Evolutionary conservation across 768 basidiomycete species (phyloP).

Genomic region (Tylopilus sp.): DNA sequence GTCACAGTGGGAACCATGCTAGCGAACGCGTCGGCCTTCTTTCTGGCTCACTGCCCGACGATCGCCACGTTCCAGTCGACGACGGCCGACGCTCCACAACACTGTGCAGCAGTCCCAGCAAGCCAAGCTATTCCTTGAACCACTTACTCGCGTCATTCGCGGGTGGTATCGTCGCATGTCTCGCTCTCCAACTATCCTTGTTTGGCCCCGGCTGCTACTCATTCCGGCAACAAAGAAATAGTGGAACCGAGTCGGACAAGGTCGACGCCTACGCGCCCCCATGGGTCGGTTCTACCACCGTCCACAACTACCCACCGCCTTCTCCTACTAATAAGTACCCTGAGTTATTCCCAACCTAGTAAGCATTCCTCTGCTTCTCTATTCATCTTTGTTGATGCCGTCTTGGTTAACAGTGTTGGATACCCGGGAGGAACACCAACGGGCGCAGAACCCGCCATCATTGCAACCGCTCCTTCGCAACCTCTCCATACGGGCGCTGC

Average conservation of each 20-base stretch:
- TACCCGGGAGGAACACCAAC: constrained; percentile 77
- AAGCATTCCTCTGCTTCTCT: background rate
- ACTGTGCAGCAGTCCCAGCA: constrained; percentile 17
- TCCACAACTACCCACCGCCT: constrained; percentile 67
- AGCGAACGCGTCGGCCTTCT: constrained; percentile 39
- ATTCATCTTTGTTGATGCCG: too few species aligned
- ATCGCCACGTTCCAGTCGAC: constrained; percentile 12
- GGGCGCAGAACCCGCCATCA: constrained; percentile 69
- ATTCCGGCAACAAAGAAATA: background rate
- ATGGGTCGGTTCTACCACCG: constrained; percentile 67
- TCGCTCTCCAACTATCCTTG: constrained; percentile 44
- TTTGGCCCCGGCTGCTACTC: constrained; percentile 35
- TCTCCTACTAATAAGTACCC: constrained; percentile 72
- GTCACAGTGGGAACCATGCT: background rate
- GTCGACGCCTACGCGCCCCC: constrained; percentile 51
- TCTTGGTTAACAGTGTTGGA: constrained; percentile 58
- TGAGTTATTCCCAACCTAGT: constrained; percentile 67
- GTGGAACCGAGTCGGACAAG: background rate
- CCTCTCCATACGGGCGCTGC: constrained; percentile 72
- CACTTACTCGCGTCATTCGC: constrained; percentile 51
- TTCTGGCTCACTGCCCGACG: constrained; percentile 18
- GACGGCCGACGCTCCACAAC: constrained; percentile 1
- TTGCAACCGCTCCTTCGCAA: constrained; percentile 74
- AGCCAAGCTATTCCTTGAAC: constrained; percentile 9
- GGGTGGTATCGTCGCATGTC: constrained; percentile 49